phyloP scores from a whole-genome alignment of 2,329 filamentous ascomycete genomes.

The Pyricularia grisea region DNA sequence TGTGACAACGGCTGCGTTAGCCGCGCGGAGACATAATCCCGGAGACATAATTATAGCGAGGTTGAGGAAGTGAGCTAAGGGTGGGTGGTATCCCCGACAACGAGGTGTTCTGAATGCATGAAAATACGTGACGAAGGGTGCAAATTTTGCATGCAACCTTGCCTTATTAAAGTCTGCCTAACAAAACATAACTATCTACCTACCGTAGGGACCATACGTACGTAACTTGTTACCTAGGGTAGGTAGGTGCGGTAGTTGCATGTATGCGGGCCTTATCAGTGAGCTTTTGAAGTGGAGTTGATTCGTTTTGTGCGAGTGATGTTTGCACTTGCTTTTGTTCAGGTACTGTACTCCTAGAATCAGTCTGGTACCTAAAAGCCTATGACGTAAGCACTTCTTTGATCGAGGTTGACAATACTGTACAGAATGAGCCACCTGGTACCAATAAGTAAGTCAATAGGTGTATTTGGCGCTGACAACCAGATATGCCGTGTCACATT shows the following conservation, averaged over 20 bases:
- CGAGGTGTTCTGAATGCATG: not conserved
- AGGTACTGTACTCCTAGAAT: not conserved
- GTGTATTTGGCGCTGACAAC: not conserved
- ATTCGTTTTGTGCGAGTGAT: not conserved
- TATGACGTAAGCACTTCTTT: not conserved
- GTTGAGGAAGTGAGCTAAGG: too few relatives aligned
- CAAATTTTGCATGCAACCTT: not conserved
- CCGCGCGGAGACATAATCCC: too few relatives aligned
- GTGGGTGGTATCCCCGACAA: too few relatives aligned
- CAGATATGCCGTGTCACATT: not conserved
- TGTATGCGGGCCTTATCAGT: not conserved
- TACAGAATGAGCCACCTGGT: too few relatives aligned
- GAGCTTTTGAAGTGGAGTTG: not conserved
- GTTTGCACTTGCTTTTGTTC: not conserved
- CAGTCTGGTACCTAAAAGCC: not conserved
- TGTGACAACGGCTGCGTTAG: not conserved
- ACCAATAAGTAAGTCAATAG: not conserved
- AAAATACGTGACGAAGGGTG: not conserved
- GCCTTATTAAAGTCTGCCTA: not conserved
- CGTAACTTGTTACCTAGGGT: too few relatives aligned
- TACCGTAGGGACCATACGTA: too few relatives aligned
- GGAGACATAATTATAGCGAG: too few relatives aligned
- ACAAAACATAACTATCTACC: not conserved
- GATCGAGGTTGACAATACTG: not conserved
- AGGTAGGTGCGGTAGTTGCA: not conserved